Evolutionary conservation across 768 basidiomycete genomes (phyloP), one percentile per base, ranked within the genome.

Genomic region (Lentinula sp.): DNA sequence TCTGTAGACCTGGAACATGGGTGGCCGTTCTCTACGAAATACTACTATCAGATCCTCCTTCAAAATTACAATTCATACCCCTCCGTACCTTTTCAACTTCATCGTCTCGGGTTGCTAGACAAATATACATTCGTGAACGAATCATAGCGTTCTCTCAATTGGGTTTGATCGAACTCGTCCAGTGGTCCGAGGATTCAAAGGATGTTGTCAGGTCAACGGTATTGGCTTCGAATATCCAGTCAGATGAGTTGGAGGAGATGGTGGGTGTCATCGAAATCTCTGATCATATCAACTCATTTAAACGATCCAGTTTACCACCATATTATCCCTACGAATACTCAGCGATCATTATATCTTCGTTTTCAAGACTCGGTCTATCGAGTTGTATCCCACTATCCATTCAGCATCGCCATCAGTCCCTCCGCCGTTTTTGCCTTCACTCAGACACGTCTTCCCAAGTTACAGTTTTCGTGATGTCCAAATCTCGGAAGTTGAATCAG

Each of bases 271-370:
- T 23, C 46, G 10, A 16, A 28, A 32, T 56, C 52, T 10, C 16
- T 60, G 9, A 28, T 57, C 42, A 32, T 32, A 20, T 33, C 16
- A 10, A n/a, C 15, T 35, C 6, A 43, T 41, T 28, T 3, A 16
- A 5, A 10, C 28, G 12, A 18, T 45, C 12, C 35, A 78, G 77
- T 78, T 74, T 74, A 77, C 74, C 41, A 73, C 73, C 0, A 72
- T 85, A 8, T 68, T 81, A 1, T 76, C 73, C 8, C 62, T 81
- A 16, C 75, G 72, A 16, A 37, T 35, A 10, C 74, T 85, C 43
- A 72, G 81, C 42, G 83, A 79, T 2, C 71, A 75, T 0, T 79
- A 81, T 57, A 65, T 86, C n/a, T 69, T 87, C 28, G 74, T 81
- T 23, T 77, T 86, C 66, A 82, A 79, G 60, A 71, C 77, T 0